Evolutionary conservation across 2,329 filamentous ascomycete species (phyloP).

Genomic region (Zymoseptoria crescenta): DNA sequence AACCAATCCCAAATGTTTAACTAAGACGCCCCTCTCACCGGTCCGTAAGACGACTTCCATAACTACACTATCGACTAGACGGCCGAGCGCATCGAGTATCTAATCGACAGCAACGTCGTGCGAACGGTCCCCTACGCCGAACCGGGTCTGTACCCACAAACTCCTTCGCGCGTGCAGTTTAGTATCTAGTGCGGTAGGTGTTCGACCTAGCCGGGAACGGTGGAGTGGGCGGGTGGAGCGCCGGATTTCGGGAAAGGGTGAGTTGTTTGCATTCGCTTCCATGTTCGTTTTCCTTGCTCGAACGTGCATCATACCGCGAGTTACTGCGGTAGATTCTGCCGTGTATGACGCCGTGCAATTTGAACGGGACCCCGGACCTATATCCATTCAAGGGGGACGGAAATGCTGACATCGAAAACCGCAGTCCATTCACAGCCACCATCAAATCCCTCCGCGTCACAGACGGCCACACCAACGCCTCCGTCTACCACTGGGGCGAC

Average conservation of each 20-base stretch:
- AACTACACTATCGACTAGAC: conserved; percentile 69
- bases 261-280: conserved; percentile 2
- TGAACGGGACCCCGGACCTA: too few species aligned
- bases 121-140: conserved; percentile 49
- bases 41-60: conserved; percentile 53
- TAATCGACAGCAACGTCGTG: conserved; percentile 58
- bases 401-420: not conserved
- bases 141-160: conserved; percentile 56
- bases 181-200: conserved; percentile 89
- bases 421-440: conserved; percentile 30
- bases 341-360: too few species aligned
- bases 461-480: conserved; percentile 30
- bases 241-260: conserved; percentile 28
- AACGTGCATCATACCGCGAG: too few species aligned
- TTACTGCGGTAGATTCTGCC: too few species aligned
- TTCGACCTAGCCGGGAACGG: conserved; percentile 49
- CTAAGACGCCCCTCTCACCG: conserved; percentile 49
- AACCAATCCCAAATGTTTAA: conserved; percentile 56
- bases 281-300: too few species aligned
- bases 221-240: conserved; percentile 33
- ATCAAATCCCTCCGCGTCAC: conserved; percentile 29
- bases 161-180: conserved; percentile 61
- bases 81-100: conserved; percentile 56
- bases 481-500: conserved; percentile 35
- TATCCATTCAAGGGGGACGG: not conserved